Base-by-base conservation (phyloP, 179 eudicot species). In the Camellia oleifera region DNA sequence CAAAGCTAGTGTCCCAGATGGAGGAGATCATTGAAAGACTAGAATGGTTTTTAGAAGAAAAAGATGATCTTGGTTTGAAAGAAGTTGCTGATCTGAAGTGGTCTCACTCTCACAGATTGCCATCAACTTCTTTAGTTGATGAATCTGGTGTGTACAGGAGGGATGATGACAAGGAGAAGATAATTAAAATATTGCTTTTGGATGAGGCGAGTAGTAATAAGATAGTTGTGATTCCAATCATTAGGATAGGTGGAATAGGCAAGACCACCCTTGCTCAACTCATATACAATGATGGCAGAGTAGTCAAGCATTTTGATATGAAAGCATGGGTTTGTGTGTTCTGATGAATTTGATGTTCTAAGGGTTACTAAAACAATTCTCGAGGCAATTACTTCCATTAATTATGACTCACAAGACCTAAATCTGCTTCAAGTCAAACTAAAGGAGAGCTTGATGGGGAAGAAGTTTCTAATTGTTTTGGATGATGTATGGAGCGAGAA, bases 71-170 rank as follows among this genome's bases (percentile, higher is more conserved):
- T 53, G 45, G 44, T 53, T 32, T 73, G 76, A 52, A 11, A 23
- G 18, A 2, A 0, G 45, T 5, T n/a, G 76, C 5, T 4, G 45
- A 4, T 2, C 3, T 58, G 62, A 53, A 10, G 7, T 48, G 26
- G 46, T 20, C 62, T 10, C 44, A 23, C 26, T 23, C 26, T 23
- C 26, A 2, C 2, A 20, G 46, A 14, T 26, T 20, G 50, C 62
- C 15, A 0, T n/a, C 76, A 14, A 73, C 76, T 56, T 73, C 76
- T 13, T 23, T 56, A 23, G 26, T 50, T 23, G 44, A 46, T 81
- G 87, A 84, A 77, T 12, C 77, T n/a, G 7, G 40, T 7, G 80
- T 81, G 1, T 82, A 45, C 32, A 83, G 88, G 11, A 77, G 85
- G 52, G 81, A 80, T 18, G 23, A 77, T 2, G 88, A 85, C 2